Percentiles rank a stretch among this genome's conserved stretches.
phyloP scores from a whole-genome alignment of 495 filamentous ascomycete species.

The Aspergillus heteromorphus region DNA sequence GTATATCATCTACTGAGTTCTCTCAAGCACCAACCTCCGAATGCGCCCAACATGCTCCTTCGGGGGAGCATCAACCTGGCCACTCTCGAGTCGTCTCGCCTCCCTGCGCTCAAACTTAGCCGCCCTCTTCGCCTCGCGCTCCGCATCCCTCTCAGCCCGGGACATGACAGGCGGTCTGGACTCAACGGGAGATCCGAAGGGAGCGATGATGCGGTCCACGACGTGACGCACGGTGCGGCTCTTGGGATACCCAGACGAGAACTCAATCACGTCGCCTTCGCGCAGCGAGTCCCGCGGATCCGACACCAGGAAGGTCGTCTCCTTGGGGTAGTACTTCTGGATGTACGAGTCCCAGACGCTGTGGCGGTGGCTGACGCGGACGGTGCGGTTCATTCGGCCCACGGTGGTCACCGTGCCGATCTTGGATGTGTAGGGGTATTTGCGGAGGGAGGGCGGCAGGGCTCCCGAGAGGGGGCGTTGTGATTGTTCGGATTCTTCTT shows the following conservation, averaged over 20 bases:
- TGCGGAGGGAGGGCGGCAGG: constrained; percentile 28
- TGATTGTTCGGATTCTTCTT: background rate
- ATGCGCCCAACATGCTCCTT: constrained; percentile 23
- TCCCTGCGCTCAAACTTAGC: constrained; percentile 47
- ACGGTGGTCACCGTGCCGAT: constrained; percentile 42
- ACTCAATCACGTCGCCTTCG: constrained; percentile 74
- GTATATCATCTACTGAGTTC: constrained; percentile 1
- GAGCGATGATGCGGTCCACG: constrained; percentile 70
- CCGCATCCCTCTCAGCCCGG: constrained; percentile 53
- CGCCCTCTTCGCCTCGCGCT: constrained; percentile 41
- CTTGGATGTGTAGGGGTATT: constrained; percentile 35
- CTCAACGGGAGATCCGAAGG: constrained; percentile 57
- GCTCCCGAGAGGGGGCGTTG: constrained; percentile 1
- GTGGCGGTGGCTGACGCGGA: constrained; percentile 34
- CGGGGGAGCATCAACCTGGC: background rate
- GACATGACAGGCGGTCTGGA: constrained; percentile 60
- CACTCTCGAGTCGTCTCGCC: constrained; percentile 22
- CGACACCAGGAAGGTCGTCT: constrained; percentile 54
- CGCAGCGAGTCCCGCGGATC: constrained; percentile 71
- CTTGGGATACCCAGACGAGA: constrained; percentile 60
- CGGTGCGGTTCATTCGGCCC: constrained; percentile 42
- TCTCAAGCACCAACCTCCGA: constrained; percentile 13
- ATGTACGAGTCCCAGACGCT: constrained; percentile 34
- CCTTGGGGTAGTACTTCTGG: constrained; percentile 38
- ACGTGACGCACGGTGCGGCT: constrained; percentile 68